Evolutionary conservation across 805 yeast genomes (phyloP).

Genomic region (Candida pini): DNA sequence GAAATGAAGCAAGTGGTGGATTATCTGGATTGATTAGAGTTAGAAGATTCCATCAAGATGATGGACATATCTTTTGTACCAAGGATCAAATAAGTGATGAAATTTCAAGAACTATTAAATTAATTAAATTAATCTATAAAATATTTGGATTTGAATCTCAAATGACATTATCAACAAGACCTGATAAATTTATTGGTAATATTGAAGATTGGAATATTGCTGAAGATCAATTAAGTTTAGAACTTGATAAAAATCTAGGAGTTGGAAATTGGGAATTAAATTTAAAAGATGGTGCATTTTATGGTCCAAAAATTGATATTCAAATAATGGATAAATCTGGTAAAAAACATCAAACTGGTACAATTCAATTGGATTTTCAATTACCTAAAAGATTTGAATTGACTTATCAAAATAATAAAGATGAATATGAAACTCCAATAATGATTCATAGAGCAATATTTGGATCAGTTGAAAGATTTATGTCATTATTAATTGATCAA

Average conservation of each 20-base stretch:
- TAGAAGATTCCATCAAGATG: conserved; percentile 95
- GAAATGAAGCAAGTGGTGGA: conserved; percentile 95
- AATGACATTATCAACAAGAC: conserved; percentile 79
- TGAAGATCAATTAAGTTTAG: conserved; percentile 57
- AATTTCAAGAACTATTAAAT: conserved; percentile 61
- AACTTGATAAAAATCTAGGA: conserved; percentile 48
- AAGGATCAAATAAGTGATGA: conserved; percentile 70
- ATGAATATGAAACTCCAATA: conserved; percentile 64
- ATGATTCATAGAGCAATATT: conserved; percentile 94
- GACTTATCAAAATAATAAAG: conserved; percentile 53
- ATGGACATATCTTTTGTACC: conserved; percentile 92
- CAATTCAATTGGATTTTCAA: conserved; percentile 93
- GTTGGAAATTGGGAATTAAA: conserved; percentile 57
- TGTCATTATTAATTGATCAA: conserved; percentile 87
- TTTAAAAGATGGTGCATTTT: conserved; percentile 95
- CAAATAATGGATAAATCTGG: conserved; percentile 73
- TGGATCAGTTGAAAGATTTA: conserved; percentile 89
- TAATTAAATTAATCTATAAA: conserved; percentile 70
- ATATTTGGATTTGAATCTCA: conserved; percentile 50
- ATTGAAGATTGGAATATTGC: conserved; percentile 77
- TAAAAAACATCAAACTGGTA: conserved; percentile 89
- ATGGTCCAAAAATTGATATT: conserved; percentile 95
- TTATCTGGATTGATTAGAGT: conserved; percentile 89
- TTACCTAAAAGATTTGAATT: conserved; percentile 80
- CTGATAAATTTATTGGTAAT: conserved; percentile 76